phyloP scores from a whole-genome alignment of 2,329 filamentous ascomycete genomes.

The Nigrospora oryzae region DNA sequence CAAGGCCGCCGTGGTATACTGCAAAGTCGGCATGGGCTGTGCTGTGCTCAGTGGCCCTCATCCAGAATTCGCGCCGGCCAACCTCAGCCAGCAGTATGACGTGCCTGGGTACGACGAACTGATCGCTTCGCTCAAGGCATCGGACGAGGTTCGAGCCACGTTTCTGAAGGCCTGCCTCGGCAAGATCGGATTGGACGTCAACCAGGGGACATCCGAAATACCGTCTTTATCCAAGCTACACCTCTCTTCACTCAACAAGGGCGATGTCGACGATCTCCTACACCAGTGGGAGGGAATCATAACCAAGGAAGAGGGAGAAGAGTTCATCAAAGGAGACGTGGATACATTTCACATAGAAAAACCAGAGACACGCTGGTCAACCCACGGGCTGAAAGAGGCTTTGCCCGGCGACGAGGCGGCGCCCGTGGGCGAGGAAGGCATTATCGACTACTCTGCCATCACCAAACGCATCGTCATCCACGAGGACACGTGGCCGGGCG shows the following conservation, averaged over 20 bases:
- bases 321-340: conserved; percentile 70
- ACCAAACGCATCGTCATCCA: conserved; percentile 70
- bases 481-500: conserved; percentile 55
- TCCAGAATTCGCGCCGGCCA: conserved; percentile 84
- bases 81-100: conserved; percentile 60
- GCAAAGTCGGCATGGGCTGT: conserved; percentile 71
- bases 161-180: conserved; percentile 74
- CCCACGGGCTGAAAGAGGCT: conserved; percentile 45
- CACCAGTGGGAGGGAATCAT: conserved; percentile 60
- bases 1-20: conserved; percentile 74
- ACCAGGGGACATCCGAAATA: conserved; percentile 57
- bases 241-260: conserved; percentile 60
- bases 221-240: conserved; percentile 78
- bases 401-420: conserved; percentile 25
- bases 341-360: conserved; percentile 77
- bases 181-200: conserved; percentile 77
- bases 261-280: conserved; percentile 60
- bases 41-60: conserved; percentile 81
- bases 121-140: conserved; percentile 56
- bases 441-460: conserved; percentile 66
- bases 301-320: conserved; percentile 53
- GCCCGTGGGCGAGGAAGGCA: conserved; percentile 39
- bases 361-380: conserved; percentile 49
- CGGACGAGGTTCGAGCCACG: conserved; percentile 60
- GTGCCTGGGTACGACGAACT: conserved; percentile 63